Base-by-base conservation (phyloP, 2,329 filamentous ascomycete genomes). In the Colletotrichum incanum region DNA sequence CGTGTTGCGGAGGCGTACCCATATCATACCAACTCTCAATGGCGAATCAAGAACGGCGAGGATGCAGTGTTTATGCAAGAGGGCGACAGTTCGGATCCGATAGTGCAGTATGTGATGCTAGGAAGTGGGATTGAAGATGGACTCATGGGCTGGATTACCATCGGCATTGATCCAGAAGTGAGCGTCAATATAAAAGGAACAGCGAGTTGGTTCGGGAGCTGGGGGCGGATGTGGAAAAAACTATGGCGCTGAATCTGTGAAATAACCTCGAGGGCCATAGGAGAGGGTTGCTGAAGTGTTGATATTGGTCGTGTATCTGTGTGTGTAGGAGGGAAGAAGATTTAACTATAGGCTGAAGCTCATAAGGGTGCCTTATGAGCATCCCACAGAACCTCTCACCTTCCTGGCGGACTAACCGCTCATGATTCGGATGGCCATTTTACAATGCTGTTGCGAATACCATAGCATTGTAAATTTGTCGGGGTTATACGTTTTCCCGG, bases 31-130 rank as follows among this genome's bases (percentile, higher is more conserved):
- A 68, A 65, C 65, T 6, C 18, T 14, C 56, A 62, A 39, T 14
- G 20, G 37, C 37, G 28, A 9, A 68, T 34, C 11, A 31, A 41
- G 8, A 68, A 68, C 49, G 58, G 16, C 23, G 80, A 86, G 0
- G 88, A 90, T 75, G 68, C 71, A 18, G 84, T 87, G 55, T 82
- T 87, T 47, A 75, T 81, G 26, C 34, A 20, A 12, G 77, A 83
- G 75, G 82, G 85, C 71, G 84, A 84, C 16, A 31, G 8, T 23
- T 47, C 26, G 18, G 86, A 87, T 74, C 88, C 87, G 0, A 82
- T 89, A 74, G 79, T 88, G 63, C 82, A 89, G 75, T 88, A 88
- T 72, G 83, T 86, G 12, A 81, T 85, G 16, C 81, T 90, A 7
- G 87, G 87, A 3, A 84, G 88, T 34, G 77, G 80, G 34, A 75